These are phyloP conservation scores for Debaryomyces sp. DNA, from an alignment of 1,139 yeast genomes.

Conservation along the genomic window DNA sequence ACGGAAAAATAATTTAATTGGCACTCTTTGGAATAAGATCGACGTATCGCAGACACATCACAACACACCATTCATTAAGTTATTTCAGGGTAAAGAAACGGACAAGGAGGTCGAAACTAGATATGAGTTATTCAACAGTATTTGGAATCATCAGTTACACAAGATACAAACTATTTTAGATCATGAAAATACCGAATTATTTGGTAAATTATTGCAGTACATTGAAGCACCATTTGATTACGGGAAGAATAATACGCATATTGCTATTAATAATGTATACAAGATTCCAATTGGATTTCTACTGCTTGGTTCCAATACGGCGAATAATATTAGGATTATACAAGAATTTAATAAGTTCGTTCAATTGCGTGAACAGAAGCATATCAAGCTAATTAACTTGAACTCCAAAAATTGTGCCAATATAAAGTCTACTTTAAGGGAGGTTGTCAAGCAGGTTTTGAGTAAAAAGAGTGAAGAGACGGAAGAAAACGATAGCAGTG, in stretches of 20 bases:
- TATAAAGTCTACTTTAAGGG: slow-evolving; percentile 42
- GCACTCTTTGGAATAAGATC: slow-evolving; percentile 1
- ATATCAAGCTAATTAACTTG: slow-evolving; percentile 36
- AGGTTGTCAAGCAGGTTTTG: slow-evolving; percentile 38
- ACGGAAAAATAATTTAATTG: slow-evolving; percentile 1
- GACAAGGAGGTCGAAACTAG: slow-evolving; percentile 34
- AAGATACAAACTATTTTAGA: slow-evolving; percentile 42
- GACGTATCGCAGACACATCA: slow-evolving; percentile 2
- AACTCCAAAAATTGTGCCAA: slow-evolving; percentile 46
- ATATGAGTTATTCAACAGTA: slow-evolving; percentile 37
- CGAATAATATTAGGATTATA: slow-evolving; percentile 55
- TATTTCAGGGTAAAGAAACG: slow-evolving; percentile 46
- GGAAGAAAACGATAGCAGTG: slow-evolving; percentile 8
- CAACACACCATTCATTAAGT: slow-evolving; percentile 34
- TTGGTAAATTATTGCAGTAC: slow-evolving; percentile 33
- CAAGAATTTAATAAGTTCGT: slow-evolving; percentile 40
- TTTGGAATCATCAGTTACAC: slow-evolving; percentile 41
- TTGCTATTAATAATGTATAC: slow-evolving; percentile 2
- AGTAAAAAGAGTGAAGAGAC: slow-evolving; percentile 9
- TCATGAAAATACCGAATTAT: slow-evolving; percentile 40
- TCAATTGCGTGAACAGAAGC: slow-evolving; percentile 7
- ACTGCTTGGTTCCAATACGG: slow-evolving; percentile 56
- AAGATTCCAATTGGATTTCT: slow-evolving; percentile 48
- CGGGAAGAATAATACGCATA: slow-evolving; percentile 8
- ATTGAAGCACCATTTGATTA: slow-evolving; percentile 17